Evolutionary conservation across 192 early-diverging fungal genomes (phyloP).

Genomic region (Coemansia sp.): DNA sequence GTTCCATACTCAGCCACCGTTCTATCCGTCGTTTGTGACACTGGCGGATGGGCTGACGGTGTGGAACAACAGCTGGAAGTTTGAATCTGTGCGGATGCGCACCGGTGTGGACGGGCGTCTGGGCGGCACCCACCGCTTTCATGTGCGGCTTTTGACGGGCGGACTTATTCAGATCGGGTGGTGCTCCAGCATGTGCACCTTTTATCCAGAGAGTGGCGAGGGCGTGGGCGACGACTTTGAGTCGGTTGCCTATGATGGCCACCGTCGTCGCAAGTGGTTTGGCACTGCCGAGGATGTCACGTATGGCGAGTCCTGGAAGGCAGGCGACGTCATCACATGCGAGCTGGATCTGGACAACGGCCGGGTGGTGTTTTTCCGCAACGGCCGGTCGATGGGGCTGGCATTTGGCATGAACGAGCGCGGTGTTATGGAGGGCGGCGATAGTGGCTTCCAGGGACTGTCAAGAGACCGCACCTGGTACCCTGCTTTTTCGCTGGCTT

Average conservation of each 20-base stretch:
- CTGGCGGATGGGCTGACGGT: slow-evolving; percentile 39
- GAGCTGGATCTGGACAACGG: slow-evolving; percentile 46
- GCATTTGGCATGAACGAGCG: slow-evolving; percentile 34
- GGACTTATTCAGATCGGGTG: slow-evolving; percentile 49
- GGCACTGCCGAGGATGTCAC: slow-evolving; percentile 26
- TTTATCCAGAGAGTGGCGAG: slow-evolving; percentile 46
- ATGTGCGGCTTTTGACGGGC: slow-evolving; percentile 33
- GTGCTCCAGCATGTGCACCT: slow-evolving; percentile 43
- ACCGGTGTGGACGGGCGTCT: slow-evolving; percentile 32
- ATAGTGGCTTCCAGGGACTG: slow-evolving; percentile 24
- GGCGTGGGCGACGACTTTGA: slow-evolving; percentile 51
- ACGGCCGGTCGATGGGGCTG: slow-evolving; percentile 36
- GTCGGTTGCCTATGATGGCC: slow-evolving; percentile 45
- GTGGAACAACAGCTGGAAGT: slow-evolving; percentile 48
- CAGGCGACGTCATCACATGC: slow-evolving; percentile 31
- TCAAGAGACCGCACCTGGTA: slow-evolving; percentile 43
- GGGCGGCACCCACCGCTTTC: slow-evolving; percentile 44
- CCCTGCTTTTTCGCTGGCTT: slow-evolving; percentile 44
- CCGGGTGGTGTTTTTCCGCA: slow-evolving; percentile 39
- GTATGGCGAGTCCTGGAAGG: slow-evolving; percentile 47
- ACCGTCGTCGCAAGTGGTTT: slow-evolving; percentile 39
- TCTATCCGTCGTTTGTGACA: slow-evolving; percentile 22
- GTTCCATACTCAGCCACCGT: slow-evolving; percentile 30
- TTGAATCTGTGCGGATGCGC: slow-evolving; percentile 37
- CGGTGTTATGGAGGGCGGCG: slow-evolving; percentile 23